Conservation (phyloP, 148 eudicot genomes). For the Rhododendron griersonianum region DNA sequence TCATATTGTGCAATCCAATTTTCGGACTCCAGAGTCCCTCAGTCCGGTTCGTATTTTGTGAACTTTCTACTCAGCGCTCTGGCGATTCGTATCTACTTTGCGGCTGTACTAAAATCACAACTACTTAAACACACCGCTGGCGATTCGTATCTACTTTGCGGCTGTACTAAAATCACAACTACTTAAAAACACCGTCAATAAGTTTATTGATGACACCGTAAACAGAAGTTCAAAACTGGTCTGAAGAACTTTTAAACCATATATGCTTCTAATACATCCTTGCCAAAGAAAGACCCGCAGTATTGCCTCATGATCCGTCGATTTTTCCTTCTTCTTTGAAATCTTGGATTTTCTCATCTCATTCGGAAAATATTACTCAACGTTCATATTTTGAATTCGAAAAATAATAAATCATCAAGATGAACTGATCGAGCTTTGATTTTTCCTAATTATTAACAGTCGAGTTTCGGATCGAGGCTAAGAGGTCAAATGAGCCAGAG, state of each 20-base stretch:
- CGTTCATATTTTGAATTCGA: no score
- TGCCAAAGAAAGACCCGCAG: neutral
- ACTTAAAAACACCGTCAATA: neutral
- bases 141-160: neutral
- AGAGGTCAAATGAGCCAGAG: neutral
- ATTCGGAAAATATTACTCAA: no score
- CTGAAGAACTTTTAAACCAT: neutral
- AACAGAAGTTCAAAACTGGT: neutral
- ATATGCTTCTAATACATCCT: neutral
- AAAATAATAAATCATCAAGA: no score
- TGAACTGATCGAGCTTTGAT: no score
- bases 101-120: neutral
- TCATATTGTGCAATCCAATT: neutral
- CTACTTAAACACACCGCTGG: neutral
- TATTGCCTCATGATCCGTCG: neutral
- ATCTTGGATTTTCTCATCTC: no score
- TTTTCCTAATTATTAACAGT: no score
- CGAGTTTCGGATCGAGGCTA: no score
- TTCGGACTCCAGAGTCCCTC: neutral
- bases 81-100: neutral
- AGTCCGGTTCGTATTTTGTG: no score
- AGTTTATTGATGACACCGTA: neutral
- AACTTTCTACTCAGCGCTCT: neutral
- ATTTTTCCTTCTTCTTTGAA: neutral
- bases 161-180: neutral